Base-by-base conservation (phyloP, 2,329 filamentous ascomycete species). In the Verticillium albo-atrum region DNA sequence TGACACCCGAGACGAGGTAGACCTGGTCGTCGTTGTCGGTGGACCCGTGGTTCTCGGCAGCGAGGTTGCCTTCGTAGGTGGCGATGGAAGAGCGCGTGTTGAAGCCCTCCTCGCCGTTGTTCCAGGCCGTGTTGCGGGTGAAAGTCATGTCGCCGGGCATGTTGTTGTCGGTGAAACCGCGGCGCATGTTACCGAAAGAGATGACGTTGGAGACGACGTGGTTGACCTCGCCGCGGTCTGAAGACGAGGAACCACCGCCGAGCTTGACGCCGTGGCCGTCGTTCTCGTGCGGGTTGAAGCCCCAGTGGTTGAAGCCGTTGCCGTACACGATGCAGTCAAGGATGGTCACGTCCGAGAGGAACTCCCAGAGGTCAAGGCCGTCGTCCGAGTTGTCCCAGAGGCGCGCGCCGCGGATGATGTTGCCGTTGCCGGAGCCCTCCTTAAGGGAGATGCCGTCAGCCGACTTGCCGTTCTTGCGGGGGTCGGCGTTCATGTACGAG, bases 191-290 rank as follows among this genome's bases (percentile, higher is more conserved):
- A 54, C 68, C 63, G 62, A 79, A 80, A 6, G 78, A 72, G n/a
- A 79, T 77, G 63, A 68, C 75, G 68, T 80, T 79, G 42, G 68
- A 70, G 55, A 80, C 65, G 35, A 77, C 68, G 61, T 79, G 78
- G 65, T 76, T 71, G 0, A 75, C 77, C 0, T 76, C 67, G 6
- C 68, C 70, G 37, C 72, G 71, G 55, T 70, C 70, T 10, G 67
- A 72, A 9, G 42, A 23, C 3, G 68, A 68, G 55, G 73, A 68
- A 54, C 68, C 69, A 37, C 74, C 72, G 27, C 77, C 75, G 9
- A 81, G 74, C 67, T 80, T 79, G 73, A 79, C 78, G n/a, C 78
- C 76, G 63, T 81, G 80, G 35, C 78, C 78, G 42, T 80, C 77
- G 23, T 76, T 77, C 26, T 74, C 67, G 58, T 79, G 79, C 17